Conservation (phyloP, 106 monocot genomes). For the Agapanthus africanus region DNA sequence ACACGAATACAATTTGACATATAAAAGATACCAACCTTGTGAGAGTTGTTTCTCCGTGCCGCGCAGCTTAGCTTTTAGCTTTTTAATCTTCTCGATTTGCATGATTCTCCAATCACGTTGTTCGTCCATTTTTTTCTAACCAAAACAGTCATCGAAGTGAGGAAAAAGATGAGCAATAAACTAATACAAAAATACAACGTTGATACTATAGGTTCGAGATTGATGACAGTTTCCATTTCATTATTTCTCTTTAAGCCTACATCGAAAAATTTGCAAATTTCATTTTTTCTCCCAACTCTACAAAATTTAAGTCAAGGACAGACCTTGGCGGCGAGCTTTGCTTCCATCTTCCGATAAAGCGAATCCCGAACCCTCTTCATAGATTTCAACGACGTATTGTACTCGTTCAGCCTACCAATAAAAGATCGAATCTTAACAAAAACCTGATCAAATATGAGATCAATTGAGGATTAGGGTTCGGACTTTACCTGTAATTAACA, state of each 20-base stretch:
- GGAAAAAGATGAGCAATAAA: too few species aligned
- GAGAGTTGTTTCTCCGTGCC: slow-evolving; percentile 42
- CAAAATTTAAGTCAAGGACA: too few species aligned
- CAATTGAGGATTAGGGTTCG: not conserved
- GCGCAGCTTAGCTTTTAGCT: slow-evolving; percentile 33
- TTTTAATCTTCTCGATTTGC: slow-evolving; percentile 41
- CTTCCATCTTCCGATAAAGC: slow-evolving; percentile 34
- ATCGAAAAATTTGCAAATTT: too few species aligned
- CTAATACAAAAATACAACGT: too few species aligned
- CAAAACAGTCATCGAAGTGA: too few species aligned
- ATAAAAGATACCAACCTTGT: slow-evolving; percentile 47
- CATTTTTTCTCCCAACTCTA: not conserved
- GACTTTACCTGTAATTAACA: slow-evolving; percentile 66
- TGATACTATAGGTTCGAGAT: too few species aligned
- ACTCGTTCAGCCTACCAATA: slow-evolving; percentile 54
- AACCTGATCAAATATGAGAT: not conserved
- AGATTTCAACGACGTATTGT: slow-evolving; percentile 32
- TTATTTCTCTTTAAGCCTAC: too few species aligned
- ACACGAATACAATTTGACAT: slow-evolving; percentile 4
- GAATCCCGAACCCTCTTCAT: slow-evolving; percentile 42
- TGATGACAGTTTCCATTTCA: too few species aligned
- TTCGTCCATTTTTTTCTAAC: slow-evolving; percentile 44
- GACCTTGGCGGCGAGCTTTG: slow-evolving; percentile 51
- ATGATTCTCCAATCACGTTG: slow-evolving; percentile 38
- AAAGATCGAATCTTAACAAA: not conserved